Evolutionary conservation across 495 filamentous ascomycete species (phyloP).

Genomic region (Letharia columbiana): DNA sequence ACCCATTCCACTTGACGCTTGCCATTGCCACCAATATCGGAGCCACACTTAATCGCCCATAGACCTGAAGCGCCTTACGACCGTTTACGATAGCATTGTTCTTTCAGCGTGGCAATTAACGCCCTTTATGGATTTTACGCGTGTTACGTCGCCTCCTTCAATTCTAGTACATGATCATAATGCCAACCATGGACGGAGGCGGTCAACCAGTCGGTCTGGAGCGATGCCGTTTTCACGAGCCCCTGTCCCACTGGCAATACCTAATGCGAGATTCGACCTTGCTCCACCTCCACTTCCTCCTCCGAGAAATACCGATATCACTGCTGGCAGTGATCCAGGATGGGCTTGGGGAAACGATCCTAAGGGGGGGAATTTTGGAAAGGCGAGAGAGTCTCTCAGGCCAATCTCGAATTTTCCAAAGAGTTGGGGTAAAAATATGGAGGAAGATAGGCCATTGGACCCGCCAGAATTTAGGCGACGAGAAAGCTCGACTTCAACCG

Average conservation of each 20-base stretch:
- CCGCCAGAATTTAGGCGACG: constrained; percentile 29
- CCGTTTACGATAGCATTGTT: constrained; percentile 19
- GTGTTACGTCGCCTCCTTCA: constrained; percentile 42
- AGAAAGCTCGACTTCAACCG: constrained; percentile 31
- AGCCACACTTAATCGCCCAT: constrained; percentile 6
- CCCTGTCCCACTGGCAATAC: constrained; percentile 47
- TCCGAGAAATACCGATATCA: constrained; percentile 45
- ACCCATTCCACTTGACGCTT: constrained; percentile 11
- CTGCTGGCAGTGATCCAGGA: constrained; percentile 49
- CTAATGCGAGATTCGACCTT: constrained; percentile 31
- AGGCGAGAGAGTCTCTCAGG: constrained; percentile 39
- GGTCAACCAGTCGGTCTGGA: constrained; percentile 21
- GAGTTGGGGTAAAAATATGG: constrained; percentile 29
- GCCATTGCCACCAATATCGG: constrained; percentile 20
- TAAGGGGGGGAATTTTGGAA: constrained; percentile 23
- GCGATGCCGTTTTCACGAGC: constrained; percentile 32
- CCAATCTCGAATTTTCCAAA: constrained; percentile 49
- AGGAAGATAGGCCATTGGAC: constrained; percentile 21
- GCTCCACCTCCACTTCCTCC: constrained; percentile 57
- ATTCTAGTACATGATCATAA: constrained; percentile 48
- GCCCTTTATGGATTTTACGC: constrained; percentile 50
- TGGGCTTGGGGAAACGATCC: constrained; percentile 50
- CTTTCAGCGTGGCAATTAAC: constrained; percentile 32
- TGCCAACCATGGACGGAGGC: constrained; percentile 27
- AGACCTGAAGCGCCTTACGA: constrained; percentile 23